These are phyloP conservation scores for Vararia minispora DNA, from an alignment of 768 basidiomycete species.

Conservation along the genomic window DNA sequence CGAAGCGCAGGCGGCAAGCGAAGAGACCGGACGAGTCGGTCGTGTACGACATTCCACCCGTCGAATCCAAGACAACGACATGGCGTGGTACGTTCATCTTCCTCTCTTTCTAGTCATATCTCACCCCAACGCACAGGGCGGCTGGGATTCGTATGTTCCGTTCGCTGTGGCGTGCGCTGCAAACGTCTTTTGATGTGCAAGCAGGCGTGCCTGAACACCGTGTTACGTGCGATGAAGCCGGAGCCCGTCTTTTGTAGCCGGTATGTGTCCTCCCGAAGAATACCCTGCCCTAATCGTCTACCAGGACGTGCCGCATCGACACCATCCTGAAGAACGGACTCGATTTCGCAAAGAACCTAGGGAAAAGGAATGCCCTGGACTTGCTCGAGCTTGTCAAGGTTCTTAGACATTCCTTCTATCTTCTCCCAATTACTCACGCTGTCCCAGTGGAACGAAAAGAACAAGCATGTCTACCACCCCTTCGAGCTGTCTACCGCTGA, in stretches of 20 bases:
- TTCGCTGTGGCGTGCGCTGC: neutral
- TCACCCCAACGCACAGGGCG: slow-evolving; percentile 3
- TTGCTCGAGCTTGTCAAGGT: slow-evolving; percentile 57
- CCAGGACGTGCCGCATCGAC: slow-evolving; percentile 44
- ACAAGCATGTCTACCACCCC: slow-evolving; percentile 32
- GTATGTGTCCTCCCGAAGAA: slow-evolving; percentile 19
- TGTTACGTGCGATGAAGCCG: slow-evolving; percentile 64
- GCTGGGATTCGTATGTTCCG: slow-evolving; percentile 9
- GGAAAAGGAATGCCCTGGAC: slow-evolving; percentile 63
- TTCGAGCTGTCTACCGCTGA: neutral
- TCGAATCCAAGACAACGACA: slow-evolving; percentile 51
- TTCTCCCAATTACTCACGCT: slow-evolving; percentile 4
- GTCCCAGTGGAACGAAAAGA: slow-evolving; percentile 72
- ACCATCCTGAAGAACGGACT: slow-evolving; percentile 73
- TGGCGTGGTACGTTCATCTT: slow-evolving; percentile 51
- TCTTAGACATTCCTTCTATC: neutral
- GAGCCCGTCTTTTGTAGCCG: slow-evolving; percentile 67
- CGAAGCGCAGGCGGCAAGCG: slow-evolving; percentile 21
- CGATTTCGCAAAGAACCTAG: slow-evolving; percentile 75
- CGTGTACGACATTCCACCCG: slow-evolving; percentile 59
- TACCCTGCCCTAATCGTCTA: neutral
- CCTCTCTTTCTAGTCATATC: neutral
- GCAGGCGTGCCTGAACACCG: slow-evolving; percentile 77
- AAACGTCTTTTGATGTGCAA: neutral
- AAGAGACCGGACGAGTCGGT: slow-evolving; percentile 33